Evolutionary conservation across 2,329 filamentous ascomycete species (phyloP).

Genomic region (Trichocomaceae sp.): DNA sequence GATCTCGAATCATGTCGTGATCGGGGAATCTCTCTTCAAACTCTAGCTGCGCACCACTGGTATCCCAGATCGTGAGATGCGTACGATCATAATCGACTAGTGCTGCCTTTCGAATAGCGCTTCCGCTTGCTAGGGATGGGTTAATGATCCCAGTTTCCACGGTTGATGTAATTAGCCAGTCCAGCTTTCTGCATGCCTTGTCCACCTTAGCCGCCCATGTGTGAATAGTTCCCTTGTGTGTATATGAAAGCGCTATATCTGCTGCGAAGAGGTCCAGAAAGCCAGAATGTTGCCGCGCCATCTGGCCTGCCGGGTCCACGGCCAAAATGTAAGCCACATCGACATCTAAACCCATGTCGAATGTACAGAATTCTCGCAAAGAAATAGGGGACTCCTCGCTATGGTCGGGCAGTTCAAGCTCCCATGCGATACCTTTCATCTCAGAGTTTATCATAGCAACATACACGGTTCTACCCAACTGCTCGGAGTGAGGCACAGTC

Average conservation of each 20-base stretch:
- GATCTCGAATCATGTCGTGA: constrained; percentile 70
- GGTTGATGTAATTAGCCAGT: constrained; percentile 76
- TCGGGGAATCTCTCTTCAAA: constrained; percentile 68
- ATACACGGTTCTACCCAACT: constrained; percentile 54
- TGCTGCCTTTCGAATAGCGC: constrained; percentile 78
- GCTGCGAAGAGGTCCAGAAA: constrained; percentile 81
- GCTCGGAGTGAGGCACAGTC: constrained; percentile 57
- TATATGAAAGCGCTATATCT: constrained; percentile 82
- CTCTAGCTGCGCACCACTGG: constrained; percentile 71
- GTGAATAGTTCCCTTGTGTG: constrained; percentile 63
- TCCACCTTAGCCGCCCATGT: constrained; percentile 81
- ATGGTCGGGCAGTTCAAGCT: constrained; percentile 50
- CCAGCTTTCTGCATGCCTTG: constrained; percentile 51
- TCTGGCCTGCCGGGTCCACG: constrained; percentile 76
- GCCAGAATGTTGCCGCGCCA: constrained; percentile 61
- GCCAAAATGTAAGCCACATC: constrained; percentile 60
- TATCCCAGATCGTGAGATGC: constrained; percentile 85
- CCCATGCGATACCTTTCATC: constrained; percentile 75
- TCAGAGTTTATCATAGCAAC: constrained; percentile 77
- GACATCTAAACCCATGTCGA: constrained; percentile 55
- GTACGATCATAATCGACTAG: constrained; percentile 68
- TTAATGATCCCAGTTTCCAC: constrained; percentile 70
- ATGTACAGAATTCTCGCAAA: constrained; percentile 63
- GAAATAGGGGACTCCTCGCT: constrained; percentile 34
- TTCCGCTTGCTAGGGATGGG: constrained; percentile 74